Percentiles rank a stretch among this genome's conserved stretches.
phyloP scores from a whole-genome alignment of 495 filamentous ascomycete genomes.

The Echria macrotheca region DNA sequence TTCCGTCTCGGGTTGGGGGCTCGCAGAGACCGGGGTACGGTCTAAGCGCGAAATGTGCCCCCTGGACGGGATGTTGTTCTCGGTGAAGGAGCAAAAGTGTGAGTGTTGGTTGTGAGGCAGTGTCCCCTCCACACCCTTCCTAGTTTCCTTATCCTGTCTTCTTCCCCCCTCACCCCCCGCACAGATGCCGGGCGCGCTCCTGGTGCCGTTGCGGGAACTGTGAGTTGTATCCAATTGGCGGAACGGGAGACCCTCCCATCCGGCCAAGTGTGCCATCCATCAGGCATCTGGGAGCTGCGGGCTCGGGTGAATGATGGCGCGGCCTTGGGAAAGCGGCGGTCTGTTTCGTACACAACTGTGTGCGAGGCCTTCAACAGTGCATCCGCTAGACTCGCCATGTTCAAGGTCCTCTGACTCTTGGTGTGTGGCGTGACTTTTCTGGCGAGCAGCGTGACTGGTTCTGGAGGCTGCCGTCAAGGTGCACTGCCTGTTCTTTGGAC shows the following conservation, averaged over 20 bases:
- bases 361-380: background rate
- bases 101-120: background rate
- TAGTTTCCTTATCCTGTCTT: background rate
- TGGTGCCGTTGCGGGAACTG: background rate
- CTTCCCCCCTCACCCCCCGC: background rate
- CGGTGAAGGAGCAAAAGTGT: background rate
- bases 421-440: too few species aligned
- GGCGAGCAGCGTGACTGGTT: background rate
- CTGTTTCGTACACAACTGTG: background rate
- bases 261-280: background rate
- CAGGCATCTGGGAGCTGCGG: background rate
- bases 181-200: background rate
- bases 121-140: background rate
- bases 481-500: background rate
- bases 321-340: background rate
- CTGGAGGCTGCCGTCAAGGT: background rate
- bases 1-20: too few species aligned
- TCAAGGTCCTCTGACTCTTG: background rate
- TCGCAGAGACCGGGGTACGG: background rate
- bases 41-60: too few species aligned
- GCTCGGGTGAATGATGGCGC: background rate
- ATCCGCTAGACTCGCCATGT: background rate
- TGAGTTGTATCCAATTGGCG: background rate
- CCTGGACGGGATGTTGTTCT: too few species aligned
- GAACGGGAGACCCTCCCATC: background rate